Base-by-base conservation (phyloP, 2,329 filamentous ascomycete genomes). In the Calycina herbarum region DNA sequence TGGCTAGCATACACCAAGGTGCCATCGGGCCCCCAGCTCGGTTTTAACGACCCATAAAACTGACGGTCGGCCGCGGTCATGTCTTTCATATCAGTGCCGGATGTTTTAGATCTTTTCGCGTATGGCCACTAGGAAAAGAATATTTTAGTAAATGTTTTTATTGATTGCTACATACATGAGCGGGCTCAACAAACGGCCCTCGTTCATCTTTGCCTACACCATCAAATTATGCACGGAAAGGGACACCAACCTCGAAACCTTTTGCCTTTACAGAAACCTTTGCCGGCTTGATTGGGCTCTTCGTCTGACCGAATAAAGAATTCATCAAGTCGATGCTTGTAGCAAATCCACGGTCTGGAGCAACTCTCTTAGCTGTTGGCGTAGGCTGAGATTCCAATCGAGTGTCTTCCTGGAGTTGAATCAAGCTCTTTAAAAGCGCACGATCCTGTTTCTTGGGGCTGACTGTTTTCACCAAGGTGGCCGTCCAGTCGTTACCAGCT, bases 291-390 rank as follows among this genome's bases (percentile, higher is more conserved):
- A 80, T 78, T 69, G 83, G 83, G 62, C 82, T 83, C 80, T 86
- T 87, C 69, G 88, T 84, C 78, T 90, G 86, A 77, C 91, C 90
- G 78, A 96, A 97, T 64, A 97, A 82, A 59, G 93, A 96, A 76
- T 96, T 94, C 93, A 97, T 97, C 76, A 97, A 82, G 81, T 97
- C 95, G 79, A 98, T 96, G 74, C 91, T 94, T 24, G 91, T 97
- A 24, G 88, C 86, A 78, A 97, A 94, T 0, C 90, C 89, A 69
- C 86, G 86, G 63, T 75, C 74, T 35, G 73, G 73, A 20, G 72
- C 69, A 51, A 70, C 72, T 68, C 69, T 69, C 59, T 66, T 69
- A 70, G 75, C 62, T 79, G 78, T 66, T 78, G 79, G 69, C 82
- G 70, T 68, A 58, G 66, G 80, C 68, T 83, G 82, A 59, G 88